These are phyloP conservation scores for Scheffersomyces segobiensis DNA, from an alignment of 1,139 yeast species.

Conservation along the genomic window DNA sequence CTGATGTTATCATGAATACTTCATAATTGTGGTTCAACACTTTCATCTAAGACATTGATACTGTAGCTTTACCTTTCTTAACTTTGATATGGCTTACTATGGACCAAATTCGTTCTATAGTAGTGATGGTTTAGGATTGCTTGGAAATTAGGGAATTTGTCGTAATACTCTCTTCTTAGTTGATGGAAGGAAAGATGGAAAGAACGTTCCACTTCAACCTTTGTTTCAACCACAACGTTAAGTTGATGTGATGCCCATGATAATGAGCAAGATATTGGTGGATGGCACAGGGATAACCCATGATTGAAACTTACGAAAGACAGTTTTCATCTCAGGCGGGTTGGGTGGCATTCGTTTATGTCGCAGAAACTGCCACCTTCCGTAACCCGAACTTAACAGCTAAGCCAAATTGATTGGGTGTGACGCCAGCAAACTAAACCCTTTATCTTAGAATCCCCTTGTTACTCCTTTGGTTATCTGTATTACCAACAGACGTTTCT, in stretches of 20 bases:
- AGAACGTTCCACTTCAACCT: slow-evolving; percentile 20
- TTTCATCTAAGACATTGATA: slow-evolving; percentile 31
- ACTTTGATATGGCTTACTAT: slow-evolving; percentile 21
- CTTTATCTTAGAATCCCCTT: slow-evolving; percentile 27
- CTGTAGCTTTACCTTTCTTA: slow-evolving; percentile 16
- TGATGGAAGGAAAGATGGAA: slow-evolving; percentile 24
- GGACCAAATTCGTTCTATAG: slow-evolving; percentile 23
- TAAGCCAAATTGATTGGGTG: slow-evolving; percentile 24
- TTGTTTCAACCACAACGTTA: slow-evolving; percentile 16
- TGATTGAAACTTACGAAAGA: slow-evolving; percentile 19
- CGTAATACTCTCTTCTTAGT: slow-evolving; percentile 15
- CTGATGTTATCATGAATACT: slow-evolving; percentile 22
- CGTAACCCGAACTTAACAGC: slow-evolving; percentile 17
- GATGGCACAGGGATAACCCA: slow-evolving; percentile 20
- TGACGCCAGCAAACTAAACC: slow-evolving; percentile 50
- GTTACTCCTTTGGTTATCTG: slow-evolving; percentile 26
- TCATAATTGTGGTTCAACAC: slow-evolving; percentile 21
- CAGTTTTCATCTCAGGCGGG: slow-evolving; percentile 19
- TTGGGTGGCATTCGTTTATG: slow-evolving; percentile 29
- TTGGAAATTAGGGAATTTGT: slow-evolving; percentile 13
- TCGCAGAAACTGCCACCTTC: slow-evolving; percentile 20
- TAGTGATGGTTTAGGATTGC: slow-evolving; percentile 23
- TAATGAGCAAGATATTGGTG: slow-evolving; percentile 13
- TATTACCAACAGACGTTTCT: slow-evolving; percentile 22
- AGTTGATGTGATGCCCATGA: slow-evolving; percentile 21